Evolutionary conservation across 371 early-diverging fungal species (phyloP).

Genomic region (Nematocida sp.): DNA sequence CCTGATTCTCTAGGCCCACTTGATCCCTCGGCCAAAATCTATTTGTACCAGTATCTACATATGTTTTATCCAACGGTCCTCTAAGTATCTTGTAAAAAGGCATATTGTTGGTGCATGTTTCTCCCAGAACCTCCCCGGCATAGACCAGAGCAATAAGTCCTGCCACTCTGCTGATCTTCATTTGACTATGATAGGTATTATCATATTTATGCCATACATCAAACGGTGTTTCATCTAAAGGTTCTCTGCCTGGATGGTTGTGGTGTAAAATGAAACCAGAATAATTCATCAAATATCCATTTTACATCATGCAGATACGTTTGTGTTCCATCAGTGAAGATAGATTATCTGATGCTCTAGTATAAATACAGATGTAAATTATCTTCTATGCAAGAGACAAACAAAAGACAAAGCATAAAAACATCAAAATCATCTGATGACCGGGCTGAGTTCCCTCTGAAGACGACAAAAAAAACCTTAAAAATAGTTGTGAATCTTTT

Average conservation of each 20-base stretch:
- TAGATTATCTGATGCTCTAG: too few species aligned
- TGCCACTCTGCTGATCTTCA: constrained; percentile 4
- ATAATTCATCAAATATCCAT: too few species aligned
- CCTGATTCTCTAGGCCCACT: background rate
- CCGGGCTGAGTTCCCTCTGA: too few species aligned
- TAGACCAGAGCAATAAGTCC: background rate
- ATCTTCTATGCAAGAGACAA: too few species aligned
- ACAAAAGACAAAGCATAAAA: too few species aligned
- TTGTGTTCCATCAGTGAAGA: too few species aligned
- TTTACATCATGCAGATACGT: too few species aligned
- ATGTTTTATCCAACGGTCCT: background rate
- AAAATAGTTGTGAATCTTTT: constrained; percentile 1
- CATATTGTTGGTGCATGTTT: background rate
- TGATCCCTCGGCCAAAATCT: constrained; percentile 12
- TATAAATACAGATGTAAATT: too few species aligned
- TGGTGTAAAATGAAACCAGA: too few species aligned
- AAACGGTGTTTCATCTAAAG: constrained; percentile 44
- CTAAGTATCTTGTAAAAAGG: constrained; percentile 16
- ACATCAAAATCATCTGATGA: too few species aligned
- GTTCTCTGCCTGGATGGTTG: too few species aligned
- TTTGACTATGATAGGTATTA: background rate
- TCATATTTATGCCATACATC: constrained; percentile 45
- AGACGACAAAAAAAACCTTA: background rate
- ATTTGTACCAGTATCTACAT: background rate
- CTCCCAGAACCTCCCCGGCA: background rate